phyloP scores from a whole-genome alignment of 1,139 yeast genomes.

The Hemisphaericaspora xylanilytica region DNA sequence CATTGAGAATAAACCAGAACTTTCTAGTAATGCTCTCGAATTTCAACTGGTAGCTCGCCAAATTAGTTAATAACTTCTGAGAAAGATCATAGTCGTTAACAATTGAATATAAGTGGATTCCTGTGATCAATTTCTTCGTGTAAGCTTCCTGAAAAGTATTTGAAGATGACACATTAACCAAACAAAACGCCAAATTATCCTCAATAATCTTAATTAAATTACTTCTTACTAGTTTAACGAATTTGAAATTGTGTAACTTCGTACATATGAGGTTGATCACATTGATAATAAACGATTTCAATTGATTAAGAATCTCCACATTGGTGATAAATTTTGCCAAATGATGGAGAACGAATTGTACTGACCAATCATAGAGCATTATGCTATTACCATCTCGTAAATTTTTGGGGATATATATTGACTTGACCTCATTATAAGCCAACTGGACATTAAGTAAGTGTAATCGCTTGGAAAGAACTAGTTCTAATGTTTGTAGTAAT shows the following conservation, averaged over 20 bases:
- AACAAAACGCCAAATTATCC: slow-evolving; percentile 12
- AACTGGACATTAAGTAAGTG: slow-evolving; percentile 16
- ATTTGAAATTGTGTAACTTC: slow-evolving; percentile 28
- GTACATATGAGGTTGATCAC: slow-evolving; percentile 32
- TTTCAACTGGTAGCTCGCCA: slow-evolving; percentile 22
- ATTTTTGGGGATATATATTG: slow-evolving; percentile 9
- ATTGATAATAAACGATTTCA: slow-evolving; percentile 33
- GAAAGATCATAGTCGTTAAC: slow-evolving; percentile 38
- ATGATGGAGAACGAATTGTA: slow-evolving; percentile 27
- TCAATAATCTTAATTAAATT: slow-evolving; percentile 17
- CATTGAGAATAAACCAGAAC: slow-evolving; percentile 32
- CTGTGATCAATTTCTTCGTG: slow-evolving; percentile 12
- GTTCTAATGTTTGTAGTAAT: slow-evolving; percentile 13
- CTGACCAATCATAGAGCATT: slow-evolving; percentile 32
- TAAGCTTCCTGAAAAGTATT: background rate
- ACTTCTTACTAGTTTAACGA: slow-evolving; percentile 19
- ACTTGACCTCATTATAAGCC: slow-evolving; percentile 11
- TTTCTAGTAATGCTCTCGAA: slow-evolving; percentile 35
- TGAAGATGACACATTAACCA: slow-evolving; percentile 9
- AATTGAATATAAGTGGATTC: slow-evolving; percentile 34
- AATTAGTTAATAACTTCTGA: slow-evolving; percentile 27
- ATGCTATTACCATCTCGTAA: background rate
- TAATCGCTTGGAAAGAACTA: slow-evolving; percentile 13
- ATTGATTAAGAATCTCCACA: slow-evolving; percentile 17
- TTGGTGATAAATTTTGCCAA: slow-evolving; percentile 19